Conservation (phyloP, 208 protist species). For the Trypanosomatidae sp. region DNA sequence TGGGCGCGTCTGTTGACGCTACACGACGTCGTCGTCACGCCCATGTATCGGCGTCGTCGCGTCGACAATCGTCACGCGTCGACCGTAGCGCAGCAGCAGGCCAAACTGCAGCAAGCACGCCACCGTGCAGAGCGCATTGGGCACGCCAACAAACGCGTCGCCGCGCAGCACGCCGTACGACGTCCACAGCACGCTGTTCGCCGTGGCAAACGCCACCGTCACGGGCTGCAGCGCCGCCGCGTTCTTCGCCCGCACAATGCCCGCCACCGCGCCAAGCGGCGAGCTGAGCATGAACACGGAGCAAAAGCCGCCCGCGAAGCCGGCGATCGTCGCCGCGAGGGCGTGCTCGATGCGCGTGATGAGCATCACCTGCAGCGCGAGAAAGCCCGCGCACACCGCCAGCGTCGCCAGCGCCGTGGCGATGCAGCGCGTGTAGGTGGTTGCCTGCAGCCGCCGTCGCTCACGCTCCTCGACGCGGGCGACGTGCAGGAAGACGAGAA, state of each 20-base stretch:
- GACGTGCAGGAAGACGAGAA: constrained; percentile 33
- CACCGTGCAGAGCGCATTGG: constrained; percentile 28
- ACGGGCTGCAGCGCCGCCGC: constrained; percentile 36
- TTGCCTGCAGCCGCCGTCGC: constrained; percentile 14
- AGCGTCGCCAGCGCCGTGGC: constrained; percentile 4
- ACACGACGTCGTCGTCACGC: too few species aligned
- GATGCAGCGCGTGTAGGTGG: constrained; percentile 17
- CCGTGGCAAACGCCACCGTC: constrained; percentile 20
- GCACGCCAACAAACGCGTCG: constrained; percentile 30
- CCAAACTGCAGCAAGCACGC: constrained; percentile 36
- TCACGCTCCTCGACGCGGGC: constrained; percentile 29
- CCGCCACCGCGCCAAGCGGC: constrained; percentile 27
- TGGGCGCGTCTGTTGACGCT: too few species aligned
- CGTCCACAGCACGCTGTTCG: constrained; percentile 44
- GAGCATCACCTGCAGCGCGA: constrained; percentile 21
- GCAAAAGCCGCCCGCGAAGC: constrained; percentile 23
- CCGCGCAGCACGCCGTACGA: constrained; percentile 26
- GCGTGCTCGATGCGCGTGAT: constrained; percentile 7
- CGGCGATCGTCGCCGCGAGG: constrained; percentile 16
- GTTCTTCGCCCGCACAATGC: constrained; percentile 47
- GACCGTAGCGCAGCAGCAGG: constrained; percentile 36
- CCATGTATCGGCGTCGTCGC: too few species aligned
- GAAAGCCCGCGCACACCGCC: constrained; percentile 6
- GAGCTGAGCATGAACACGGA: constrained; percentile 58
- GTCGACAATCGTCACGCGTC: too few species aligned